Conservation (phyloP, 179 eudicot species). For the Pouteria campechiana region DNA sequence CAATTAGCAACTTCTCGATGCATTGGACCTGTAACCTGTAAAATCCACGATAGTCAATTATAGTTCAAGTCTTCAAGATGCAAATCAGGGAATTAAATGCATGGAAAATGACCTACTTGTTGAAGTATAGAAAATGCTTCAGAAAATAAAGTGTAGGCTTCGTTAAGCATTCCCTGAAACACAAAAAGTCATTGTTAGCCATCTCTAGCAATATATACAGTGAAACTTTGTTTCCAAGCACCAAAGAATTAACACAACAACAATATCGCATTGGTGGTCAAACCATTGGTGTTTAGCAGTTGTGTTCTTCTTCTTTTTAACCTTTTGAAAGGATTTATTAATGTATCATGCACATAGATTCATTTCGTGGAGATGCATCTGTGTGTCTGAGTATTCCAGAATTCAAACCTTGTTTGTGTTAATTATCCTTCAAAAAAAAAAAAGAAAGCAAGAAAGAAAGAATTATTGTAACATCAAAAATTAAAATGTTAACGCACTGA, state of each 20-base stretch:
- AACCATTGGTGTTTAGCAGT: too few relatives aligned
- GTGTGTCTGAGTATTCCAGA: too few relatives aligned
- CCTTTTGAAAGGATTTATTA: too few relatives aligned
- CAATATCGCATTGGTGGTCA: not conserved
- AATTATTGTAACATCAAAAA: not conserved
- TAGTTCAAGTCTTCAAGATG: not conserved
- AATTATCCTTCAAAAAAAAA: too few relatives aligned
- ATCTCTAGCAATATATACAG: too few relatives aligned
- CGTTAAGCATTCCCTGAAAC: slow-evolving; percentile 89
- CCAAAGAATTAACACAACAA: slow-evolving; percentile 1
- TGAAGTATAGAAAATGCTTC: slow-evolving; percentile 94
- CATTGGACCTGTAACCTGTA: slow-evolving; percentile 99
- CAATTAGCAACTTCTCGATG: slow-evolving; percentile 99
- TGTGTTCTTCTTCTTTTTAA: too few relatives aligned
- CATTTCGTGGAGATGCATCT: too few relatives aligned
- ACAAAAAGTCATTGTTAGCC: too few relatives aligned
- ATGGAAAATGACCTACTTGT: slow-evolving; percentile 40
- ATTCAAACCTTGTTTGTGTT: too few relatives aligned
- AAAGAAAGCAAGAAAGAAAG: not conserved
- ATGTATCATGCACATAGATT: too few relatives aligned
- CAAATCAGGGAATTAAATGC: not conserved
- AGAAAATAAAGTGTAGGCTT: slow-evolving; percentile 82
- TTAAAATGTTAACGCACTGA: not conserved
- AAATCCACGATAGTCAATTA: not conserved
- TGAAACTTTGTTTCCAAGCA: too few relatives aligned